Base-by-base conservation (phyloP, 768 basidiomycete species). In the Hirschioporus abietinus region DNA sequence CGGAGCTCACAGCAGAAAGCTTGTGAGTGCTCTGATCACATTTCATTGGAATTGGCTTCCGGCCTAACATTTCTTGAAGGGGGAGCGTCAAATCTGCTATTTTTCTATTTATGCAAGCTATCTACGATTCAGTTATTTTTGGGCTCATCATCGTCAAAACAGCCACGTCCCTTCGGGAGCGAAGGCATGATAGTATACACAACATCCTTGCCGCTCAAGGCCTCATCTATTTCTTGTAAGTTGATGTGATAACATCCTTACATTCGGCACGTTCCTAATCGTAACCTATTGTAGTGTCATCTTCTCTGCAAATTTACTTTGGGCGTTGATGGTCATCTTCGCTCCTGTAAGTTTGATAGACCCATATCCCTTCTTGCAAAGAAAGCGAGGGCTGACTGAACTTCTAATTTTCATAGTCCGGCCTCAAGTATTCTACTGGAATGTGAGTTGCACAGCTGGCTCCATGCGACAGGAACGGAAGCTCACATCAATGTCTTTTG, bases 231-330 rank as follows among this genome's bases (percentile, higher is more conserved):
- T 61, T 61, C 60, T 25, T 34, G 60, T 61, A 18, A 25, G 60
- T 61, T 52, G 42, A 20, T 20, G 4, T 61, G 15, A 61, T 1
- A 15, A 30, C 30, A 30, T 30, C 30, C 30, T 30, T 30, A 3
- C 30, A 30, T 30, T 30, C 8, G 30, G 8, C 8, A 30, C 30
- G 8, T 8, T 8, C 8, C 8, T 30, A 30, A 30, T n/a, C n/a
- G 30, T 30, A 30, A 12, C 17, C 1, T 34, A 2, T 18, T 34
- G 3, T 25, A 61, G 60, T 24, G 60, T 52, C 20, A 61, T 61
- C 30, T 61, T 61, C 17, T 25, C 60, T 17, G 60, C 60, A 24
- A 61, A 61, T 24, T 24, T 61, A 61, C 60, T 61, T 61, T 61
- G 60, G 60, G 60, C 60, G 30, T 17, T 61, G 23, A 25, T 61